Evolutionary conservation across 106 monocot genomes (phyloP), one percentile per base, ranked within the genome.

Genomic region (Dioscorea alata): DNA sequence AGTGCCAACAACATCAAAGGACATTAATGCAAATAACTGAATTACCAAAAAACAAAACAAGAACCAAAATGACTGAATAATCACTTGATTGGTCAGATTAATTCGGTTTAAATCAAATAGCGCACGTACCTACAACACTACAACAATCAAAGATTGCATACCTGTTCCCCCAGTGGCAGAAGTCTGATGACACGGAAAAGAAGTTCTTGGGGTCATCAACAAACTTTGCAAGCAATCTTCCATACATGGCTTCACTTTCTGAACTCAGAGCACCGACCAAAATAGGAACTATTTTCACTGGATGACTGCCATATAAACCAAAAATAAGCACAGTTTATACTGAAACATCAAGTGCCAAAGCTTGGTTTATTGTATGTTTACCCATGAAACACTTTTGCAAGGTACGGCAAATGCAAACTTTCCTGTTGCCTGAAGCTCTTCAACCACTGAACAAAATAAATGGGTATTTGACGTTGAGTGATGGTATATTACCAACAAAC

Each of bases 121-220:
- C 28, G 28, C 28, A 28, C 3, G 3, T 3, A 28, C 28, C 28
- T 28, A 28, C 28, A 28, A 3, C 28, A 28, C 28, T 42, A 42
- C 42, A 42, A 42, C 10, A 10, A 42, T 42, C 42, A 42, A 42
- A 42, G 42, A 42, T 42, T 42, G 42, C 28, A 61, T 70, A 96
- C 99, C 99, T 81, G 48, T 81, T 64, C 24, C 99, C 99, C 99
- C 99, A 99, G 54, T 99, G 99, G 73, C 99, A 99, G 79, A 99
- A 99, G 59, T 99, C 99, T 31, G 99, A 99, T 69, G 99, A 99
- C 22, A 99, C 83, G 15, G 99, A 99, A 67, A 99, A 99, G 81
- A 99, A 93, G 69, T 93, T 99, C 66, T 69, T 80, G 31, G 99
- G 93, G 69, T 99, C 90, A 63, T 99, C 99, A 50, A 93, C 77